phyloP scores from a whole-genome alignment of 805 yeast genomes.

The Kockiozyma suomiensis region DNA sequence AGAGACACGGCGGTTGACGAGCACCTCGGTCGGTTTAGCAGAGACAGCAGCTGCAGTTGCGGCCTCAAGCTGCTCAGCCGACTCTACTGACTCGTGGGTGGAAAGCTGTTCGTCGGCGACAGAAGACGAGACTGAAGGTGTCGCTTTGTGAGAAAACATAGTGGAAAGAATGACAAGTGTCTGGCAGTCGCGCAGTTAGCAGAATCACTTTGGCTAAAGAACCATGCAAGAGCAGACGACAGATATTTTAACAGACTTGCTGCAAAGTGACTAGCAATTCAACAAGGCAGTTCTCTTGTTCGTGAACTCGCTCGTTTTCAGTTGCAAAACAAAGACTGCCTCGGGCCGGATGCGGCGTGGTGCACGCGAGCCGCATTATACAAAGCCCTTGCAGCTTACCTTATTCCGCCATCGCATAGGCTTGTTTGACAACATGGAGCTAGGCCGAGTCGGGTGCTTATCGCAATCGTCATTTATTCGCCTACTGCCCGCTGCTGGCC shows the following conservation, averaged over 20 bases:
- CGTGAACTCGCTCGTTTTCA: background rate
- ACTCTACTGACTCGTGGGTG: slow-evolving; percentile 18
- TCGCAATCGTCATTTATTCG: background rate
- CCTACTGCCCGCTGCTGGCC: too few species aligned
- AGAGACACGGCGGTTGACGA: slow-evolving; percentile 28
- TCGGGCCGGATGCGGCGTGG: slow-evolving; percentile 3
- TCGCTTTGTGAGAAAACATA: slow-evolving; percentile 1
- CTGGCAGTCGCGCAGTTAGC: too few species aligned
- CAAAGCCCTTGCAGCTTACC: background rate
- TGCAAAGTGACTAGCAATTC: background rate
- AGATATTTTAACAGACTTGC: too few species aligned
- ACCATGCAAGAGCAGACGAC: too few species aligned
- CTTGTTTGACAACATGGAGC: background rate
- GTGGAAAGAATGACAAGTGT: background rate
- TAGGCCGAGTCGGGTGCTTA: slow-evolving; percentile 3
- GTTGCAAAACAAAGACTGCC: background rate
- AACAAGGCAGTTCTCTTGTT: background rate
- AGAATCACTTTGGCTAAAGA: too few species aligned
- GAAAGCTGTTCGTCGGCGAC: slow-evolving; percentile 9
- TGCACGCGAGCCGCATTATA: background rate
- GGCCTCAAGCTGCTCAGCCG: slow-evolving; percentile 14
- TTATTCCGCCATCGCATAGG: background rate
- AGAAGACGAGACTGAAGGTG: slow-evolving; percentile 4
- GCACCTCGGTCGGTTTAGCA: slow-evolving; percentile 22
- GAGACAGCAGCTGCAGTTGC: slow-evolving; percentile 26